Conservation (phyloP, 768 basidiomycete species). For the Hortiboletus campestris region DNA sequence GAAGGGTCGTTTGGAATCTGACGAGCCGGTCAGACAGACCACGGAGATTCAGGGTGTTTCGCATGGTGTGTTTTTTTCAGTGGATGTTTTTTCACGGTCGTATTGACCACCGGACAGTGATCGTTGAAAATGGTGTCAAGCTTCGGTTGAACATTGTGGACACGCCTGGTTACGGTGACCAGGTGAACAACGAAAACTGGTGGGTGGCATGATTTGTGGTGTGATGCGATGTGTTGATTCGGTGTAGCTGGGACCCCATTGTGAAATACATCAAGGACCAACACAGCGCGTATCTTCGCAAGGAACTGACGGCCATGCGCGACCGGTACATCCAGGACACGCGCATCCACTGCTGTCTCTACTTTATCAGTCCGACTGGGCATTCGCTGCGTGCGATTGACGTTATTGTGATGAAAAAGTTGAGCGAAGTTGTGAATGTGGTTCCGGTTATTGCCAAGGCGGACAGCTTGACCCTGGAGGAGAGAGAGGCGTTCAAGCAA, state of each 20-base stretch:
- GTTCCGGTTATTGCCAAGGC: conserved; percentile 99
- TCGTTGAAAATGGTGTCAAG: conserved; percentile 93
- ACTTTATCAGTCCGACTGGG: conserved; percentile 99
- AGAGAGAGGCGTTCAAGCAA: conserved; percentile 89
- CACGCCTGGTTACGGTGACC: conserved; percentile 98
- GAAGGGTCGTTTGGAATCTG: conserved; percentile 86
- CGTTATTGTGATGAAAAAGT: conserved; percentile 98
- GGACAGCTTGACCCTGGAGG: conserved; percentile 90
- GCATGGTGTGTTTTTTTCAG: conserved; percentile 64
- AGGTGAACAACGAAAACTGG: conserved; percentile 99
- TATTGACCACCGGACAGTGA: conserved; percentile 53
- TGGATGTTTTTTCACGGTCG: not conserved
- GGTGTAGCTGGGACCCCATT: conserved; percentile 94
- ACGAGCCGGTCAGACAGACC: conserved; percentile 90
- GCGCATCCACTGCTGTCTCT: conserved; percentile 95
- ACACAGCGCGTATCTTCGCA: conserved; percentile 97
- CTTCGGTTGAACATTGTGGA: conserved; percentile 97
- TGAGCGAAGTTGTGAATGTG: conserved; percentile 98
- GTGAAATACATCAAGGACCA: conserved; percentile 99
- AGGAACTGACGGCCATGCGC: conserved; percentile 97
- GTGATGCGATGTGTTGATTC: conserved; percentile 1
- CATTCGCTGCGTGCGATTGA: conserved; percentile 96
- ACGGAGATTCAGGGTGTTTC: conserved; percentile 96
- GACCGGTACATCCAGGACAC: conserved; percentile 99
- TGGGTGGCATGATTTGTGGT: conserved; percentile 36